These are phyloP conservation scores for Climacium dendroides DNA, from an alignment of 225 moss, liverwort and hornwort species.

Conservation along the genomic window DNA sequence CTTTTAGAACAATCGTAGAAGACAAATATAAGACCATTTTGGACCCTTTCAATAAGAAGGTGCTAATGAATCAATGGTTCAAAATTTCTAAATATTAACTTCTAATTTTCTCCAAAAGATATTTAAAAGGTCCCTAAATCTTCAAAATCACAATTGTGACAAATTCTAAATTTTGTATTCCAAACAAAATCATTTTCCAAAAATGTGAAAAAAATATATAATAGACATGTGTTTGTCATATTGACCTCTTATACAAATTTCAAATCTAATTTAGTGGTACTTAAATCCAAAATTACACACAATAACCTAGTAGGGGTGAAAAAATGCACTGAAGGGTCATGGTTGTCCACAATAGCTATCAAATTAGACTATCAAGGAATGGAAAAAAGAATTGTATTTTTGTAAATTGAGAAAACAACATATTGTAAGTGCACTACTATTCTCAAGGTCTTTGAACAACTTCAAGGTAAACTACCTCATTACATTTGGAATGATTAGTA, in stretches of 20 bases:
- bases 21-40: no score
- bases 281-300: no score
- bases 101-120: not conserved
- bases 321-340: not conserved
- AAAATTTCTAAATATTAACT: not conserved
- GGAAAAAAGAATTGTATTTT: not conserved
- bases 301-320: not conserved
- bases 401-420: not conserved
- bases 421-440: not conserved
- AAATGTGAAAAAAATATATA: not conserved
- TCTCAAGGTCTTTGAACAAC: not conserved
- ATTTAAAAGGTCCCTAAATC: not conserved
- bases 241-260: not conserved
- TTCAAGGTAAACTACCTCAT: not conserved
- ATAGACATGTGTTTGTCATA: not conserved
- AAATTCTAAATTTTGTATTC: not conserved
- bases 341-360: not conserved
- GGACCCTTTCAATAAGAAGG: not conserved
- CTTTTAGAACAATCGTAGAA: not conserved
- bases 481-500: fast-evolving
- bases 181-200: not conserved
- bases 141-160: not conserved
- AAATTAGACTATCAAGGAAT: fast-evolving
- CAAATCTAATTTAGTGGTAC: not conserved
- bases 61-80: not conserved